A percentile compares a stretch with the other conserved stretches of the same genome.
Evolutionary conservation across 371 early-diverging fungal species (phyloP).

Genomic region (Chytridium lagenaria): DNA sequence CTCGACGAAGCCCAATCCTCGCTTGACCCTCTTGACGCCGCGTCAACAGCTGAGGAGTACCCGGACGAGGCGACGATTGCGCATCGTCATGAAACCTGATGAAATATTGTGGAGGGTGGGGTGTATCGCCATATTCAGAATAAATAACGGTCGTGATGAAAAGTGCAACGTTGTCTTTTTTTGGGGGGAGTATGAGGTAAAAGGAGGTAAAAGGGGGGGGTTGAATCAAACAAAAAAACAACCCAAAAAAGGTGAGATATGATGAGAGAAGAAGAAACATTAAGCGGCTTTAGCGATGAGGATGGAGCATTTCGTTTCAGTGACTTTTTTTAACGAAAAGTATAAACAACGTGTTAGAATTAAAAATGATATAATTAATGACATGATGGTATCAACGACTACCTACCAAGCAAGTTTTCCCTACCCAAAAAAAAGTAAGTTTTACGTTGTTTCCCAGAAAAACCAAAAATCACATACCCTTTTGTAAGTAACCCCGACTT

Average conservation of each 20-base stretch:
- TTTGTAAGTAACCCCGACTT: neutral
- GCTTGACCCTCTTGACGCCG: neutral
- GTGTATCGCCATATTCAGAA: no score
- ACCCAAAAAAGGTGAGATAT: neutral
- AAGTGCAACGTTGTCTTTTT: neutral
- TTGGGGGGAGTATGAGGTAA: neutral
- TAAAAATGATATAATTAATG: neutral
- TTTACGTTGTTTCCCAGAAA: neutral
- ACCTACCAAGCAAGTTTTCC: neutral
- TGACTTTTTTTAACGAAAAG: neutral
- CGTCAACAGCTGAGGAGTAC: neutral
- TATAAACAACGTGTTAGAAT: neutral
- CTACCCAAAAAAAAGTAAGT: neutral
- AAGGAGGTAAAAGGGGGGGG: constrained; percentile 3
- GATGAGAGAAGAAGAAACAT: neutral
- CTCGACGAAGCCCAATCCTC: constrained; percentile 3
- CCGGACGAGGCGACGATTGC: constrained; percentile 13
- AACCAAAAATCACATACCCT: neutral
- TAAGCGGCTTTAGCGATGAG: neutral
- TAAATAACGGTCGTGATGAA: neutral
- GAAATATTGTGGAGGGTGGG: neutral
- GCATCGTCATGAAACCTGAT: neutral
- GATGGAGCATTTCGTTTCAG: neutral
- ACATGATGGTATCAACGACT: neutral
- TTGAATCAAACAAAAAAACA: no score